Conservation (phyloP, 2,329 filamentous ascomycete species). For the Exophiala dermatitidis region DNA sequence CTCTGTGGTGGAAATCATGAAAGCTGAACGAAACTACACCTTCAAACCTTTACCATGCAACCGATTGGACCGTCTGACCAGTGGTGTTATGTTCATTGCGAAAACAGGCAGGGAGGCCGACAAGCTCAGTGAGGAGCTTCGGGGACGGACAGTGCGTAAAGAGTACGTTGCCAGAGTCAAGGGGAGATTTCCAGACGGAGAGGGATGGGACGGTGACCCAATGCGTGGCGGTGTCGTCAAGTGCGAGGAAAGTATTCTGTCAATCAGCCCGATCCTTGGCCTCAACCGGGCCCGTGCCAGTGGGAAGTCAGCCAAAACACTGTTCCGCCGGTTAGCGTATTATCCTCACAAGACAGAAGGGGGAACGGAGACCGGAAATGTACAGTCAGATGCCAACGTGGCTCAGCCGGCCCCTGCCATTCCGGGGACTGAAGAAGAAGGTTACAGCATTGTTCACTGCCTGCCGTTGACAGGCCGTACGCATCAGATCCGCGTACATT, state of each 20-base stretch:
- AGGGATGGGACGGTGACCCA: slow-evolving; percentile 22
- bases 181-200: slow-evolving; percentile 76
- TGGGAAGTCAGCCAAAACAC: slow-evolving; percentile 80
- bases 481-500: slow-evolving; percentile 88
- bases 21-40: slow-evolving; percentile 57
- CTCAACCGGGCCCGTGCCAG: slow-evolving; percentile 90
- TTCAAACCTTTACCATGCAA: slow-evolving; percentile 72
- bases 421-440: slow-evolving; percentile 47
- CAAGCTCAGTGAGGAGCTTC: slow-evolving; percentile 66
- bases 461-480: slow-evolving; percentile 88
- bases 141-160: slow-evolving; percentile 75
- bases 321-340: slow-evolving; percentile 89
- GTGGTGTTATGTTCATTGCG: slow-evolving; percentile 95
- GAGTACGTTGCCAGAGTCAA: slow-evolving; percentile 91
- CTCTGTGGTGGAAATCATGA: slow-evolving; percentile 87
- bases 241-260: slow-evolving; percentile 87
- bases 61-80: slow-evolving; percentile 85
- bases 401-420: slow-evolving; percentile 32
- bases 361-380: not conserved
- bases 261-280: slow-evolving; percentile 90
- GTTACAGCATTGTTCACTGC: slow-evolving; percentile 92
- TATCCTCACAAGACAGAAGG: slow-evolving; percentile 51
- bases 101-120: slow-evolving; percentile 79
- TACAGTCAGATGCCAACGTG: not conserved
- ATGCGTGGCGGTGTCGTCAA: slow-evolving; percentile 58